phyloP scores from a whole-genome alignment of 2,329 filamentous ascomycete genomes.

The Colletotrichum sp. region DNA sequence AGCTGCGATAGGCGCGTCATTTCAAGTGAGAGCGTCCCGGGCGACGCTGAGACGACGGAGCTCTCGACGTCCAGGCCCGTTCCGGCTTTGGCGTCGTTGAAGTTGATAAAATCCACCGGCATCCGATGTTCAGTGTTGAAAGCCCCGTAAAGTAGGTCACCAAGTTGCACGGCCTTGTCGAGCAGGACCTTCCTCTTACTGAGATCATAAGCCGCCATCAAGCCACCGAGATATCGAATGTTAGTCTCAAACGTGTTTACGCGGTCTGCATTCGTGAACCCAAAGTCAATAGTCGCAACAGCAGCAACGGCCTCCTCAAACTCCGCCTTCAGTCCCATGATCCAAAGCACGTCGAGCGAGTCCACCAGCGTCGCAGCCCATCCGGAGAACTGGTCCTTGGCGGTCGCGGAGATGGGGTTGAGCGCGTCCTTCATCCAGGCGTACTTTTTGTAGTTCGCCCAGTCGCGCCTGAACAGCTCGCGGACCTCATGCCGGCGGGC shows the following conservation, averaged over 20 bases:
- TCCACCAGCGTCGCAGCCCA: slow-evolving; percentile 53
- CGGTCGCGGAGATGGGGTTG: slow-evolving; percentile 42
- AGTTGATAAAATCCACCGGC: slow-evolving; percentile 58
- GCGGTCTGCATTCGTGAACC: slow-evolving; percentile 33
- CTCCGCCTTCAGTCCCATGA: slow-evolving; percentile 57
- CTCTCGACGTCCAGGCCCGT: slow-evolving; percentile 35
- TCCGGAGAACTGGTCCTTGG: slow-evolving; percentile 48
- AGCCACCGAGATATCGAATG: slow-evolving; percentile 73
- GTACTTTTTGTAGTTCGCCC: slow-evolving; percentile 47
- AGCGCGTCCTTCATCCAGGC: slow-evolving; percentile 55
- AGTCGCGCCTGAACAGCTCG: slow-evolving; percentile 38
- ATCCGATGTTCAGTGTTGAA: slow-evolving; percentile 73
- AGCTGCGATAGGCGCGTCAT: slow-evolving; percentile 76
- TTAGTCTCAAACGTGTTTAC: slow-evolving; percentile 73
- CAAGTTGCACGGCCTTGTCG: slow-evolving; percentile 67
- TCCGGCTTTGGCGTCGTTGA: slow-evolving; percentile 39
- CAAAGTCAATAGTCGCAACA: slow-evolving; percentile 53
- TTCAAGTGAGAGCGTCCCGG: slow-evolving; percentile 73
- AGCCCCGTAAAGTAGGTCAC: slow-evolving; percentile 67
- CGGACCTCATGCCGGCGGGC: slow-evolving; percentile 38
- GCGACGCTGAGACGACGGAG: slow-evolving; percentile 47
- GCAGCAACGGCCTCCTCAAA: slow-evolving; percentile 53
- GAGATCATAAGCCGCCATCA: slow-evolving; percentile 72
- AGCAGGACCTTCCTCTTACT: slow-evolving; percentile 61
- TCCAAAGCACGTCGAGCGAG: slow-evolving; percentile 57